Evolutionary conservation across 23 red algal species (phyloP).

Genomic region (Chondrus crispus): DNA sequence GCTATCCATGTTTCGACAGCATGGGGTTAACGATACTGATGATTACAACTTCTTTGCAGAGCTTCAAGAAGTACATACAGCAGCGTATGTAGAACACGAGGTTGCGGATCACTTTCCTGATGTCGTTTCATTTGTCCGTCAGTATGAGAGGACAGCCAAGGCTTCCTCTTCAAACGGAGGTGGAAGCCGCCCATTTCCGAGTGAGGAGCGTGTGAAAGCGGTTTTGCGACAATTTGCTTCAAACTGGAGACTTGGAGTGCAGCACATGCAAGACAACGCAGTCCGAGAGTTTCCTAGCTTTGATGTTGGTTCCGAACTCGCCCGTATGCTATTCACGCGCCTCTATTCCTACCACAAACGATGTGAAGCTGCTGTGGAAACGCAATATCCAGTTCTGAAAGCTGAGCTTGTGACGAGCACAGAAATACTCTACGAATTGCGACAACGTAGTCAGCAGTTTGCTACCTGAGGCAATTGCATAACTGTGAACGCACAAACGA

Average conservation of each 20-base stretch:
- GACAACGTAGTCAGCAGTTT: constrained; percentile 25
- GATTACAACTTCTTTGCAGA: constrained; percentile 72
- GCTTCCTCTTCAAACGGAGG: neutral
- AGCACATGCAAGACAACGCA: constrained; percentile 80
- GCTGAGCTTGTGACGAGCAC: constrained; percentile 61
- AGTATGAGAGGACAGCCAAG: constrained; percentile 29
- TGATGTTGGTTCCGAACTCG: constrained; percentile 62
- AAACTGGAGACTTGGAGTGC: constrained; percentile 74
- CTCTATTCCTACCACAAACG: constrained; percentile 71
- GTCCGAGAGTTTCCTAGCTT: constrained; percentile 80
- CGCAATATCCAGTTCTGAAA: constrained; percentile 49
- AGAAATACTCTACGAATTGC: constrained; percentile 70
- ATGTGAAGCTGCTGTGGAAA: constrained; percentile 47
- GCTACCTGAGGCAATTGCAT: neutral
- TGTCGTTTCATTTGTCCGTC: constrained; percentile 63
- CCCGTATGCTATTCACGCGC: constrained; percentile 20
- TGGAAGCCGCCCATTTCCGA: neutral
- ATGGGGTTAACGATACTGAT: constrained; percentile 36
- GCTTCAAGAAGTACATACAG: constrained; percentile 59
- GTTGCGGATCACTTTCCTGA: constrained; percentile 94
- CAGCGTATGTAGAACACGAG: constrained; percentile 79
- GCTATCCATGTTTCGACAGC: constrained; percentile 53
- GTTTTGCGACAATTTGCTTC: constrained; percentile 77
- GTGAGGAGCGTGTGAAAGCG: constrained; percentile 31
- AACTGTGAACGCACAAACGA: no score